These are phyloP conservation scores for Xylaria nigripes DNA, from an alignment of 495 filamentous ascomycete genomes.

Conservation along the genomic window DNA sequence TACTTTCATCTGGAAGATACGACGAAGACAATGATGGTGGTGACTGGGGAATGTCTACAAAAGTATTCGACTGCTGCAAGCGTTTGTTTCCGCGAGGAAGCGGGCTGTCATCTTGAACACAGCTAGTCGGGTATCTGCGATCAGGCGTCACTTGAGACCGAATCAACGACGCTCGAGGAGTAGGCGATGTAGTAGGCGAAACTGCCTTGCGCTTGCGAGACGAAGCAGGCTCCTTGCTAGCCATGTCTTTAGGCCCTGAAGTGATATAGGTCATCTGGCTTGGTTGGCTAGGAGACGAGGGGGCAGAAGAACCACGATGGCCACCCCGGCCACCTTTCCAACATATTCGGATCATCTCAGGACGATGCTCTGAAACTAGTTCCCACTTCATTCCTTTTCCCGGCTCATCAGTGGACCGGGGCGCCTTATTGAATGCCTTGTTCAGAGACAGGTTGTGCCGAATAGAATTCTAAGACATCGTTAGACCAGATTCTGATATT, in stretches of 20 bases:
- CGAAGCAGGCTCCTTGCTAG: conserved; percentile 32
- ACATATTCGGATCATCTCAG: conserved; percentile 52
- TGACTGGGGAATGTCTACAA: conserved; percentile 52
- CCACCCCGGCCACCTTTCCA: conserved; percentile 47
- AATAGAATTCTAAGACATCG: conserved; percentile 71
- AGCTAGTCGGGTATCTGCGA: conserved; percentile 30
- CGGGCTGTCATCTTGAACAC: conserved; percentile 51
- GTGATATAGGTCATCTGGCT: conserved; percentile 41
- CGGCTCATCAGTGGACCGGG: conserved; percentile 85
- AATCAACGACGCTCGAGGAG: conserved; percentile 36
- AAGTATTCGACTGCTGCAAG: conserved; percentile 36
- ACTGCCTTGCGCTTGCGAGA: conserved; percentile 41
- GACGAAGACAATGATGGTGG: conserved; percentile 64
- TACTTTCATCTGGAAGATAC: conserved; percentile 44
- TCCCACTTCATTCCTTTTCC: conserved; percentile 99
- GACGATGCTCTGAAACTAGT: conserved; percentile 68
- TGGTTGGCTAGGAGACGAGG: conserved; percentile 45
- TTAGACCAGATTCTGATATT: not conserved
- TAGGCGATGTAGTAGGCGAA: conserved; percentile 42
- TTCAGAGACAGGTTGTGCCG: conserved; percentile 92
- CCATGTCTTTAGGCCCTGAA: conserved; percentile 40
- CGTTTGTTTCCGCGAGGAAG: conserved; percentile 42
- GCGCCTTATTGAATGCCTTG: conserved; percentile 85
- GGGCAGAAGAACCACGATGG: conserved; percentile 49
- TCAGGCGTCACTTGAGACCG: conserved; percentile 50